Evolutionary conservation across 140 eudicot genomes (phyloP).

Genomic region (Eryngium alpinum): DNA sequence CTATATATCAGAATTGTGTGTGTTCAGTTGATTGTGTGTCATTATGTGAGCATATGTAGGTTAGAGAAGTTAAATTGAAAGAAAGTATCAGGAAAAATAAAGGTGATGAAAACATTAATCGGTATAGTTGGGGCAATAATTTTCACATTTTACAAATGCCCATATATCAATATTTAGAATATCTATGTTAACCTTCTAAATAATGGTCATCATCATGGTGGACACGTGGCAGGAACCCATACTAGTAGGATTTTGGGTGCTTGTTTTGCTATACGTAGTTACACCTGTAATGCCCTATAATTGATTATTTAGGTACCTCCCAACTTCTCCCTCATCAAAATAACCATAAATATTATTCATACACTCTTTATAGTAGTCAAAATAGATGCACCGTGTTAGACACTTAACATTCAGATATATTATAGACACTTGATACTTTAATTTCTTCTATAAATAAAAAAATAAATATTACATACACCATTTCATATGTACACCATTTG

Average conservation of each 20-base stretch:
- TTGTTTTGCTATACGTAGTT: slow-evolving; percentile 29
- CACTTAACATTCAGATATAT: too few relatives aligned
- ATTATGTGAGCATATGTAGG: slow-evolving; percentile 22
- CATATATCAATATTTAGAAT: slow-evolving; percentile 31
- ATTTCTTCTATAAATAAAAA: too few relatives aligned
- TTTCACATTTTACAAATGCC: slow-evolving; percentile 58
- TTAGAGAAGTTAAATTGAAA: slow-evolving; percentile 52
- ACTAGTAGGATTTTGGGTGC: slow-evolving; percentile 27
- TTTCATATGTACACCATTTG: too few relatives aligned
- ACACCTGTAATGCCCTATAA: slow-evolving; percentile 31
- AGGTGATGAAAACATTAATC: slow-evolving; percentile 47
- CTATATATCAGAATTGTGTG: too few relatives aligned
- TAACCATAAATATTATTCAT: too few relatives aligned
- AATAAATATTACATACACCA: too few relatives aligned
- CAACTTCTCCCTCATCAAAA: too few relatives aligned
- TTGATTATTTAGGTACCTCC: slow-evolving; percentile 35
- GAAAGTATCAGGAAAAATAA: slow-evolving; percentile 47
- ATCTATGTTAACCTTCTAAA: slow-evolving; percentile 45
- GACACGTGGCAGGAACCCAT: slow-evolving; percentile 10
- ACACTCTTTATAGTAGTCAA: too few relatives aligned
- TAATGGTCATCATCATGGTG: background rate
- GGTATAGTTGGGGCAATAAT: slow-evolving; percentile 71
- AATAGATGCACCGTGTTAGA: too few relatives aligned
- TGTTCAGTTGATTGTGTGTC: too few relatives aligned
- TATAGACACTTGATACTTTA: too few relatives aligned